Evolutionary conservation across 768 basidiomycete species (phyloP), one percentile per base, ranked within the genome.

Genomic region (Panellus pusillus): DNA sequence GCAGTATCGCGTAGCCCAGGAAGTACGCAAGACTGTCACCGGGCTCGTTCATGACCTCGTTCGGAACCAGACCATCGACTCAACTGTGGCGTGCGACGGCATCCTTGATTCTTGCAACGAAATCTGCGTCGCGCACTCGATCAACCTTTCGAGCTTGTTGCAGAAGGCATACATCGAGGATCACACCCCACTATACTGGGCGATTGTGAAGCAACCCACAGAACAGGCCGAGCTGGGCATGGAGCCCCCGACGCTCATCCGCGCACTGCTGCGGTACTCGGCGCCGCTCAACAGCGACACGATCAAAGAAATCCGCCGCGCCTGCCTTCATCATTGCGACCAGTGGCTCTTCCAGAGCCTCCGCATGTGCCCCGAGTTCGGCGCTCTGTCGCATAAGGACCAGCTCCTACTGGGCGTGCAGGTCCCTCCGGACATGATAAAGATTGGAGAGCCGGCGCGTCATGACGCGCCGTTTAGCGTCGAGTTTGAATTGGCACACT

Each of bases 101-200:
- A 69, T 80, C 13, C 72, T 83, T 18, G 69, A 72, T 7, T 74
- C 72, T 47, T 83, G 81, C 61, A 69, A 68, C 27, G 74, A 75
- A 12, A 75, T 75, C 0, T 81, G 81, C 57, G 58, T 44, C 12
- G 59, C 68, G 1, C 70, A 76, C 14, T 62, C 61, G 11, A 59
- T 82, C 13, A 67, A 71, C 29, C 66, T 82, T 42, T 65, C 77
- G 0, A 29, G 63, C 0, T 55, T 82, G 9, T 65, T 83, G 11
- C 80, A 79, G 53, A 74, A 80, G 19, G 68, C 61, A 3, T 74
- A 65, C 39, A 73, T 81, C 40, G 80, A 81, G 55, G 70, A 67
- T 3, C 80, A 74, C 58, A 74, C 74, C 1, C 74, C 78, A 9
- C 52, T 83, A 2, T 83, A 81, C 61, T 83, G 81, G 81, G 76